phyloP scores from a whole-genome alignment of 2,329 filamentous ascomycete genomes.

The Coleophoma cylindrospora region DNA sequence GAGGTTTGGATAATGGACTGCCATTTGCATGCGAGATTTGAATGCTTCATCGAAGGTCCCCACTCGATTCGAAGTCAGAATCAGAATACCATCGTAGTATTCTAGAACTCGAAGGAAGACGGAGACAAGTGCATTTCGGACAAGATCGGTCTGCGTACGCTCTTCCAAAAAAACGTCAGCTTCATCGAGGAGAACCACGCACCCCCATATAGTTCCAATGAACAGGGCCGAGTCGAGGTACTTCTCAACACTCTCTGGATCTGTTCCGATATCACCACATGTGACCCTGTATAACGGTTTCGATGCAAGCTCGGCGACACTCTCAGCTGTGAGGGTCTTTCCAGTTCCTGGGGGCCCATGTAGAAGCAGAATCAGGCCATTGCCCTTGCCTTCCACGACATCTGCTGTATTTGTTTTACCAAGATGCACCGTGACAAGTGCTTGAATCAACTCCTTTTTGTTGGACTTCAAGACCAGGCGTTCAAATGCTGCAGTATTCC shows the following conservation, averaged over 20 bases:
- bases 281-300: slow-evolving; percentile 44
- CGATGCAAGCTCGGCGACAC: slow-evolving; percentile 41
- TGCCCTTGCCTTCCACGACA: slow-evolving; percentile 19
- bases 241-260: slow-evolving; percentile 57
- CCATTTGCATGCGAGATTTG: slow-evolving; percentile 28
- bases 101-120: slow-evolving; percentile 32
- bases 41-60: slow-evolving; percentile 30
- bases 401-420: slow-evolving; percentile 15
- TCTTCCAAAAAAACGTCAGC: slow-evolving; percentile 10
- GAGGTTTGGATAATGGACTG: slow-evolving; percentile 18
- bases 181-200: slow-evolving; percentile 9
- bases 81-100: slow-evolving; percentile 34
- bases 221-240: slow-evolving; percentile 1
- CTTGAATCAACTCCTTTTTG: slow-evolving; percentile 20
- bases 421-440: slow-evolving; percentile 16
- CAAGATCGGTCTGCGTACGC: slow-evolving; percentile 3
- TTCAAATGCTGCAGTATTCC: slow-evolving; percentile 18
- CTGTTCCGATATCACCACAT: slow-evolving; percentile 65
- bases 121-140: slow-evolving; percentile 4
- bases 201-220: slow-evolving; percentile 4
- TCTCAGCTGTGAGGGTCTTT: slow-evolving; percentile 38
- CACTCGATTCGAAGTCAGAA: slow-evolving; percentile 36
- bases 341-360: slow-evolving; percentile 11
- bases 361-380: slow-evolving; percentile 10
- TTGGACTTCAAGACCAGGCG: slow-evolving; percentile 17